phyloP scores from a whole-genome alignment of 2,329 filamentous ascomycete species.

The Phaeosphaeria sp. region DNA sequence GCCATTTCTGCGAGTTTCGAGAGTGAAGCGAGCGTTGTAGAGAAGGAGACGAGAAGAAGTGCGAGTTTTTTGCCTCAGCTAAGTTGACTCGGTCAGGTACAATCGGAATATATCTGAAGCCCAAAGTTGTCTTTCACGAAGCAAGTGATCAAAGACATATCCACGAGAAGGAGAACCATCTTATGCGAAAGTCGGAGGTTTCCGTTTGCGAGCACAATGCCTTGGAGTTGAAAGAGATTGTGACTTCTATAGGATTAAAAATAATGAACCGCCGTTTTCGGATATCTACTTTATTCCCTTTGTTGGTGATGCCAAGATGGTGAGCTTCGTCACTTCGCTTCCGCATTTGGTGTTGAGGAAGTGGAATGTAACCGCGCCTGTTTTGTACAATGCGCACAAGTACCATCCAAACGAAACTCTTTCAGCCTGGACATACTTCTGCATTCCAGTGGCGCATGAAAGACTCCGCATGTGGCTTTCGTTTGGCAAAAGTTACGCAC shows the following conservation, averaged over 20 bases:
- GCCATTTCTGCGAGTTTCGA: neutral
- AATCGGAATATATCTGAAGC: too few species aligned
- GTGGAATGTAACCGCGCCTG: slow-evolving; percentile 27
- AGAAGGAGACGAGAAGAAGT: neutral
- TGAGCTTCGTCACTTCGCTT: slow-evolving; percentile 11
- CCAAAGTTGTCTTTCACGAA: neutral
- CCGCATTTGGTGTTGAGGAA: slow-evolving; percentile 20
- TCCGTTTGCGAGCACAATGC: slow-evolving; percentile 26
- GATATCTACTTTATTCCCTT: slow-evolving; percentile 22
- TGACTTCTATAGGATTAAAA: slow-evolving; percentile 12
- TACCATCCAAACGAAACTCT: neutral
- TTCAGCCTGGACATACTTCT: neutral
- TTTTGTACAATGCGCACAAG: neutral
- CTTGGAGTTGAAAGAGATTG: slow-evolving; percentile 11
- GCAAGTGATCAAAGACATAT: neutral
- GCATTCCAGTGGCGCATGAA: neutral
- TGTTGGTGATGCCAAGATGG: slow-evolving; percentile 9
- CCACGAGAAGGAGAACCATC: slow-evolving; percentile 10
- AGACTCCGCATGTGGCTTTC: neutral
- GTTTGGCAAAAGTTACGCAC: neutral
- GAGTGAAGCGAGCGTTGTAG: neutral
- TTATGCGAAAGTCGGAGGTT: slow-evolving; percentile 10
- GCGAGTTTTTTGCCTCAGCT: neutral
- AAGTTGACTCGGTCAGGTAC: too few species aligned
- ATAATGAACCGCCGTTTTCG: slow-evolving; percentile 23